Base-by-base conservation (phyloP, 2,329 filamentous ascomycete species). In the Cladosporium velox region DNA sequence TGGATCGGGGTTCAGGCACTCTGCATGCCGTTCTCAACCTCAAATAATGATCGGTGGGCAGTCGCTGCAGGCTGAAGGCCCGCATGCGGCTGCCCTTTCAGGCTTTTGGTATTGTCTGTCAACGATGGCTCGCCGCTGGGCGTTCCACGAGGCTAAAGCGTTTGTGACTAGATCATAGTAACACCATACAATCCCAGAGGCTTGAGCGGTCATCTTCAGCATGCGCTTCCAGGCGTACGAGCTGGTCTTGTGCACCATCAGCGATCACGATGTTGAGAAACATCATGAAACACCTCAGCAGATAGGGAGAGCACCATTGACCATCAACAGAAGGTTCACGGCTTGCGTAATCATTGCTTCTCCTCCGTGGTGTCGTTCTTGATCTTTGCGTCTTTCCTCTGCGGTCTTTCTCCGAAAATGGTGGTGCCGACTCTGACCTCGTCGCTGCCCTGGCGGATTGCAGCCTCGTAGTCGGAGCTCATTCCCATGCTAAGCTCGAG, bases 401-500 rank as follows among this genome's bases (percentile, higher is more conserved):
- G 83, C 18, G 92, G 92, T 74, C 95, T 85, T 75, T 88, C 82
- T 1, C 95, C 95, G 77, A 99, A 99, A 66, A 99, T 97, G 1
- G 91, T 94, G 75, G 92, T 98, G 1, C 95, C 95, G 10, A 99
- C 88, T 66, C 95, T 86, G 6, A 99, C 93, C 83, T 98, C 93
- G 72, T 87, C 85, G 79, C 93, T 97, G 0, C 95, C 95, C 82
- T 92, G 82, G 14, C 79, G 80, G 74, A 98, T 89, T 0, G 95
- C 95, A 8, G 90, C 91, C 81, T 97, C 93, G 77, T 94, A 99
- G 78, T 99, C 95, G 74, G 92, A 88, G 76, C 93, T 97, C 95
- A 99, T 99, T 7, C 94, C 94, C 94, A 99, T 99, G 79, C 93
- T 97, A 79, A 98, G 78, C 82, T 97, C 93, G 72, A 97, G 76